Evolutionary conservation across 495 filamentous ascomycete genomes (phyloP).

Genomic region (Podospora pseudopauciseta): DNA sequence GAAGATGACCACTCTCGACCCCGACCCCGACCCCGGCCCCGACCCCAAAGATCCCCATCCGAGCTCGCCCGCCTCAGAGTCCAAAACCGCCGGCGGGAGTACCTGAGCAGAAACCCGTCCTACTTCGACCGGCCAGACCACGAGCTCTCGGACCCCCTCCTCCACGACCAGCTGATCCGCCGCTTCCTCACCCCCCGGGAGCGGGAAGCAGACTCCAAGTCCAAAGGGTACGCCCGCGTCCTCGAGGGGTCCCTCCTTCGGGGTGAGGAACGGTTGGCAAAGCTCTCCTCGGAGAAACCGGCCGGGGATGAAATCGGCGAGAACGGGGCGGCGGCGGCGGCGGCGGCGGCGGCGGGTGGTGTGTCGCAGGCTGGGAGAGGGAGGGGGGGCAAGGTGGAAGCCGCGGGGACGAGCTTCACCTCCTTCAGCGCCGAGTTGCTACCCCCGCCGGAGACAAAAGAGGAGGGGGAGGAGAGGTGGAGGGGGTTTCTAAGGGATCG

Average conservation of each 20-base stretch:
- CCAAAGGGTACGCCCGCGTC: constrained; percentile 68
- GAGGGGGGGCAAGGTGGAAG: not conserved
- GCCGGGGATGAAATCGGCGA: constrained; percentile 37
- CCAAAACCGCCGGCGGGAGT: constrained; percentile 45
- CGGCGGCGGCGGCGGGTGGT: too few relatives aligned
- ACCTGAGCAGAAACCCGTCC: constrained; percentile 36
- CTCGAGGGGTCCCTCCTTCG: constrained; percentile 68
- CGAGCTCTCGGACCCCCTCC: constrained; percentile 63
- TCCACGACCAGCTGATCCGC: constrained; percentile 76
- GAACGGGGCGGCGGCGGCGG: constrained; percentile 6
- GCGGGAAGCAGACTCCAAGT: constrained; percentile 65
- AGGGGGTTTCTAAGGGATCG: constrained; percentile 61
- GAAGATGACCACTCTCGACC: too few relatives aligned
- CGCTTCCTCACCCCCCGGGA: constrained; percentile 72
- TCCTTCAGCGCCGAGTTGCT: constrained; percentile 56
- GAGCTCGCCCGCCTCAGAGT: constrained; percentile 34
- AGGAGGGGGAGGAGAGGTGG: constrained; percentile 66
- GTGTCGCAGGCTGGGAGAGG: constrained; percentile 15
- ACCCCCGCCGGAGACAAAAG: constrained; percentile 55
- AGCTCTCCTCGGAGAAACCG: constrained; percentile 34
- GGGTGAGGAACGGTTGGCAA: constrained; percentile 68
- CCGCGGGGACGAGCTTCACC: constrained; percentile 28
- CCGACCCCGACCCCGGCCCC: constrained; percentile 31
- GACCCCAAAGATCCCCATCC: constrained; percentile 34
- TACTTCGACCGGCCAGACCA: constrained; percentile 43